Evolutionary conservation across 148 eudicot species (phyloP).

Genomic region (Rhododendron vialii): DNA sequence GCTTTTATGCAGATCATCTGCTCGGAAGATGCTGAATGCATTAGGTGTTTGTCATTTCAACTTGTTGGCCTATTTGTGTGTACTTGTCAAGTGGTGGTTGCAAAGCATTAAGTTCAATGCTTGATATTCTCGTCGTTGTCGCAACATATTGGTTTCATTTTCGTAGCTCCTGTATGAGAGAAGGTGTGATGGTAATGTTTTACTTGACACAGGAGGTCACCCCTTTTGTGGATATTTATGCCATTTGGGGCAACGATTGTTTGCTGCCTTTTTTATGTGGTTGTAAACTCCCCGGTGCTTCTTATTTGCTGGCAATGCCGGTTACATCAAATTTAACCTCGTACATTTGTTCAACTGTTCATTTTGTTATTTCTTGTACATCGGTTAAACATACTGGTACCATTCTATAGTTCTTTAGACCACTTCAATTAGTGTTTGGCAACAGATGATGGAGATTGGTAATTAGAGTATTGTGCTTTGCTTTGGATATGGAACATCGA

Average conservation of each 20-base stretch:
- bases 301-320: not conserved
- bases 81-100: not conserved
- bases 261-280: not conserved
- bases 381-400: not conserved
- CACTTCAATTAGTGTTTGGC: not conserved
- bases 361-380: no score
- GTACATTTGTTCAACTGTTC: not conserved
- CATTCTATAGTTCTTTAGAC: not conserved
- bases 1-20: not conserved
- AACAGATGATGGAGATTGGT: not conserved
- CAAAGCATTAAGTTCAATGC: not conserved
- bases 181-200: no score
- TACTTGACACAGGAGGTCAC: not conserved
- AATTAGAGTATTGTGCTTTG: not conserved
- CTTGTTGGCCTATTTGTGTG: not conserved
- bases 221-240: not conserved
- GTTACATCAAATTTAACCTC: not conserved
- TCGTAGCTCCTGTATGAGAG: not conserved
- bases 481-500: not conserved
- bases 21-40: not conserved
- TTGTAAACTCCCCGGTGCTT: not conserved
- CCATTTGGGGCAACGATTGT: not conserved
- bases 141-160: not conserved
- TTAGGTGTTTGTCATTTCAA: not conserved
- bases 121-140: not conserved